Evolutionary conservation across 179 eudicot species (phyloP).

Genomic region (Corrigiola litoralis): DNA sequence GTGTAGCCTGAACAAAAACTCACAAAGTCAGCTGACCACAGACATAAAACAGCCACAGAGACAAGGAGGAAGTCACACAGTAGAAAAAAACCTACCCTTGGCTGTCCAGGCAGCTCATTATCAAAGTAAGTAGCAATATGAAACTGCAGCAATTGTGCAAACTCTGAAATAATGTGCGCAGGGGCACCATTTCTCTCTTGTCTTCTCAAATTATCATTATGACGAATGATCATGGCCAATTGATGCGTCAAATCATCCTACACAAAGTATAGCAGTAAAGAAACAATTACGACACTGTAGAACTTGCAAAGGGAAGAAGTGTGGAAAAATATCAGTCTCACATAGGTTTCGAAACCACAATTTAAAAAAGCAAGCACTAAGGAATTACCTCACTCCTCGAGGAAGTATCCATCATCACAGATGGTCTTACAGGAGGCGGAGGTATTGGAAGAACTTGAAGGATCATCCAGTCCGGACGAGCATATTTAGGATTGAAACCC

Average conservation of each 20-base stretch:
- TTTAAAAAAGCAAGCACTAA: conserved; percentile 6
- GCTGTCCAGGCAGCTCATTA: conserved; percentile 99
- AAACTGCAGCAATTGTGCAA: conserved; percentile 92
- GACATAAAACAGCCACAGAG: background rate
- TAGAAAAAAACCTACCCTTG: conserved; percentile 56
- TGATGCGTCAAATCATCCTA: conserved; percentile 99
- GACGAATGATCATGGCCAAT: conserved; percentile 95
- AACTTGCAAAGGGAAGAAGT: background rate
- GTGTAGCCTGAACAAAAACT: conserved; percentile 69
- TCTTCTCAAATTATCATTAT: conserved; percentile 85
- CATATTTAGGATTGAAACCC: conserved; percentile 90
- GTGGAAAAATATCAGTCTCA: background rate
- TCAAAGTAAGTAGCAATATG: conserved; percentile 98
- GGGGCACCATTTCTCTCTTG: conserved; percentile 99
- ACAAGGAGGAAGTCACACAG: background rate
- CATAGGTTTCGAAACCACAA: background rate
- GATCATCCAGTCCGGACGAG: conserved; percentile 99
- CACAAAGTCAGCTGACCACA: background rate
- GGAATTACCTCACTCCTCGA: conserved; percentile 88
- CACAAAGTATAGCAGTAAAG: background rate
- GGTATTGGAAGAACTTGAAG: conserved; percentile 98
- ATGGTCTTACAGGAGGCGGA: conserved; percentile 98
- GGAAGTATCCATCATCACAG: conserved; percentile 99
- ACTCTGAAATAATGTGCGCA: conserved; percentile 96
- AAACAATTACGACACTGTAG: conserved; percentile 5